Evolutionary conservation across 1,284 basidiomycete species (phyloP).

Genomic region (Cutaneotrichosporon sp.): DNA sequence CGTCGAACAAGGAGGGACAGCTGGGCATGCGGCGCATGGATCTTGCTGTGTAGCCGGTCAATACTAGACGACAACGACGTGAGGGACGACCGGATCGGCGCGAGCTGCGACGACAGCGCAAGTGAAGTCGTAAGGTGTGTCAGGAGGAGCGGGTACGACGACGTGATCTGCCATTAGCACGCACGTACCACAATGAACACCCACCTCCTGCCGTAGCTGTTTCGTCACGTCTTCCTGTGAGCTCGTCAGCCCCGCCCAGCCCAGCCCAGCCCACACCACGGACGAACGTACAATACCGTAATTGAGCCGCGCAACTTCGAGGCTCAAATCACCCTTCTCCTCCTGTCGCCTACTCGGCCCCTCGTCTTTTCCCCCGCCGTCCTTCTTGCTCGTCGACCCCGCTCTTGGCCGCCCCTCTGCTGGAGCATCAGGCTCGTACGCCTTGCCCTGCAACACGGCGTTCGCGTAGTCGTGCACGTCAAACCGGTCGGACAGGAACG

Average conservation of each 20-base stretch:
- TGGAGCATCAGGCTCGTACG: conserved; percentile 55
- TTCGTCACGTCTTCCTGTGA: conserved; percentile 72
- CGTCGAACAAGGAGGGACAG: conserved; percentile 65
- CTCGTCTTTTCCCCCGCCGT: conserved; percentile 1
- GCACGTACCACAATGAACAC: conserved; percentile 55
- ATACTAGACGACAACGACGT: conserved; percentile 33
- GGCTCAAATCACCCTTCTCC: conserved; percentile 72
- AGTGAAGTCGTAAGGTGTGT: conserved; percentile 58
- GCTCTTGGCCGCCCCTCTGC: neutral
- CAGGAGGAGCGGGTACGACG: conserved; percentile 47
- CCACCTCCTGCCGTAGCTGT: conserved; percentile 74
- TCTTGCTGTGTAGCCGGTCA: conserved; percentile 70
- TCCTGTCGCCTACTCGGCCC: conserved; percentile 3
- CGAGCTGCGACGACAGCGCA: conserved; percentile 53
- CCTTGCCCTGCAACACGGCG: conserved; percentile 70
- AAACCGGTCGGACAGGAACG: conserved; percentile 57
- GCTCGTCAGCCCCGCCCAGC: neutral
- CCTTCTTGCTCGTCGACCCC: conserved; percentile 2
- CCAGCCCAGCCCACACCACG: conserved; percentile 6
- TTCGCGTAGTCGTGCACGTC: conserved; percentile 84
- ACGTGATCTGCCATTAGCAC: conserved; percentile 45
- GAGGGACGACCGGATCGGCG: conserved; percentile 42
- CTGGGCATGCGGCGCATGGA: conserved; percentile 70
- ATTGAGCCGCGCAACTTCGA: conserved; percentile 75
- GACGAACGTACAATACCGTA: conserved; percentile 65